Percentiles rank a stretch among this genome's conserved stretches.
Evolutionary conservation across 371 early-diverging fungal species (phyloP).

Genomic region (Mortierella sp.): DNA sequence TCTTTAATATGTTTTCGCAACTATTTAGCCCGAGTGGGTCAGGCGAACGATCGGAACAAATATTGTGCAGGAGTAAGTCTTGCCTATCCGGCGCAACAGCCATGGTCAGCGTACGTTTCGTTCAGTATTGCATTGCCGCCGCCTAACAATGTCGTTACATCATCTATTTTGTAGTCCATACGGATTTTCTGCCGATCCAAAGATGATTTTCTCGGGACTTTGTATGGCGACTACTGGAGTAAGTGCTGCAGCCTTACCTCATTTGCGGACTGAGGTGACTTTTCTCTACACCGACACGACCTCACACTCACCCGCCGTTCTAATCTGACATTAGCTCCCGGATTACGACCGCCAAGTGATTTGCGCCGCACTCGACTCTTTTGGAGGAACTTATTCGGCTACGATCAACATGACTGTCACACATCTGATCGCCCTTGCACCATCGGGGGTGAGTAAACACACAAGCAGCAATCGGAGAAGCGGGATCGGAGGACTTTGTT

Average conservation of each 20-base stretch:
- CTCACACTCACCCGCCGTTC: background rate
- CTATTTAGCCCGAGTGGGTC: constrained; percentile 60
- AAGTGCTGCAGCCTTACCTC: constrained; percentile 12
- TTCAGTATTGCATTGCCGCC: too few species aligned
- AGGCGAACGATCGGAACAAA: constrained; percentile 40
- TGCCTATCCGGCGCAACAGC: too few species aligned
- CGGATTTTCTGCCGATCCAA: constrained; percentile 68
- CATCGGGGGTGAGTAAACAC: constrained; percentile 62
- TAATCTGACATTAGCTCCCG: constrained; percentile 61
- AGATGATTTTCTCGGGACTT: constrained; percentile 71
- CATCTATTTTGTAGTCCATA: constrained; percentile 52
- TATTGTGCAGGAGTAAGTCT: constrained; percentile 61
- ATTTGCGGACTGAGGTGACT: background rate
- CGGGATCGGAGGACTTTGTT: background rate
- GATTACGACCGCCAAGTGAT: constrained; percentile 63
- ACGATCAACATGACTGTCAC: constrained; percentile 68
- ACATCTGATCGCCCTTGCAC: constrained; percentile 67
- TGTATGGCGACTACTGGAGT: constrained; percentile 66
- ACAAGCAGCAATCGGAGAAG: background rate
- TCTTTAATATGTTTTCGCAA: background rate
- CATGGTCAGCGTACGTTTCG: background rate
- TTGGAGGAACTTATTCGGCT: constrained; percentile 71
- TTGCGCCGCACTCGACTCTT: constrained; percentile 63
- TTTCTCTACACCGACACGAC: background rate
- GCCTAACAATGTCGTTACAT: background rate